These are phyloP conservation scores for Sclerotinia trifoliorum DNA, from an alignment of 2,329 filamentous ascomycete genomes.

Conservation along the genomic window DNA sequence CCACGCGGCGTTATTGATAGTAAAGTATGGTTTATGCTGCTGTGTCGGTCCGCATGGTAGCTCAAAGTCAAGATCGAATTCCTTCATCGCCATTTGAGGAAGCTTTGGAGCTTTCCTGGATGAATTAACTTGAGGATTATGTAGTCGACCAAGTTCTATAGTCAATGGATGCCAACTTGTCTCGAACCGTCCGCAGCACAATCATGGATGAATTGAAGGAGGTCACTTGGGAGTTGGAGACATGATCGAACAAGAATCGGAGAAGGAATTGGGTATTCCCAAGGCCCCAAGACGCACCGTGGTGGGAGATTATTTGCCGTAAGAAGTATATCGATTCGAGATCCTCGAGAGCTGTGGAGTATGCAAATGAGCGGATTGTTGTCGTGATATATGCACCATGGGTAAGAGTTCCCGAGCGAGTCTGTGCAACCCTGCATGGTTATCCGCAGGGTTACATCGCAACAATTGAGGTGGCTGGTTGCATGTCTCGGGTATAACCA, in stretches of 20 bases:
- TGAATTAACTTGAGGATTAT: background rate
- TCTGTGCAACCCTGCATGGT: slow-evolving; percentile 8
- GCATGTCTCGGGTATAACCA: slow-evolving; percentile 15
- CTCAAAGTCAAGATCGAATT: background rate
- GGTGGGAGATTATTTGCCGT: background rate
- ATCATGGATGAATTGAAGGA: background rate
- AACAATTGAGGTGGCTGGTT: slow-evolving; percentile 13
- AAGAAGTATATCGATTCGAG: background rate
- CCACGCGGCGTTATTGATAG: background rate
- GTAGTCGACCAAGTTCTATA: background rate
- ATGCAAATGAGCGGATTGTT: slow-evolving; percentile 9
- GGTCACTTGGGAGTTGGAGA: background rate
- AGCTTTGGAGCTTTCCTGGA: background rate
- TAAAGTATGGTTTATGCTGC: background rate
- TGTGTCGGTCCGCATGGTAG: background rate
- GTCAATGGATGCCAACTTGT: background rate
- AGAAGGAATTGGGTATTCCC: background rate
- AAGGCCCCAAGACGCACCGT: background rate
- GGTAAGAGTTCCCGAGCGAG: slow-evolving; percentile 9
- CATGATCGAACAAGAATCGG: background rate
- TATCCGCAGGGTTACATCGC: slow-evolving; percentile 15
- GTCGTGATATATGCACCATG: slow-evolving; percentile 1
- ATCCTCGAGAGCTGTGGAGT: background rate
- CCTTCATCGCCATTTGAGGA: background rate
- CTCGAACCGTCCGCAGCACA: too few species aligned